Evolutionary conservation across 331 rosid genomes (phyloP), one percentile per base, ranked within the genome.

Genomic region (Prunus yedoensis): DNA sequence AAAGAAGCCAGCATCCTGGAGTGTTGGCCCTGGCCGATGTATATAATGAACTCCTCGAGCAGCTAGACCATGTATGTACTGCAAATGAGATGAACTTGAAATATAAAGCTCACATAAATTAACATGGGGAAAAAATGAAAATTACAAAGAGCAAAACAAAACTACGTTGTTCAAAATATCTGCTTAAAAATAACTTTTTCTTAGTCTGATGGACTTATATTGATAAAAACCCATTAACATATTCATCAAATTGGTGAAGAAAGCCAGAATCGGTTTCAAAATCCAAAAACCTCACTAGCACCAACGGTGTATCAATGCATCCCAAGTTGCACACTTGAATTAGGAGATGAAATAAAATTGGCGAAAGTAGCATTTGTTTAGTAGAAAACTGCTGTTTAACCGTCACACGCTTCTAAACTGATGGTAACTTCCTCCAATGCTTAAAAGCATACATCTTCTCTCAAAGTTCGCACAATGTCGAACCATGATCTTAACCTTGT

Each of bases 31-130:
- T 3, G 99, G 96, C 78, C 86, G 85, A 83, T 95, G 99, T 45
- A 95, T 82, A 83, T 90, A 95, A 84, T 95, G 99, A 83, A 95
- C 97, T 78, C 99, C 99, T 74, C 89, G 83, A 59, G 99, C 99
- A 86, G 97, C 96, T 77, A 95, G 80, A 87, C 99, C 99, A 76
- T 95, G 99, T 66, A 95, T 79, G 64, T 95, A 95, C 99, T 95
- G 96, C 49, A 67, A 53, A 47, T 53, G 81, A 86, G 30, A 86
- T 68, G 66, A 65, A 68, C 69, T 72, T 70, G 65, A 65, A 68
- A 28, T 27, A 81, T 74, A 67, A 74, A 78, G 61, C 54, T n/a
- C 56, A 46, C 12, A 75, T 18, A 53, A 18, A 41, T 46, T 20
- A 57, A 3, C 38, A 71, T 23, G 58, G 20, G 60, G 30, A 76